Base-by-base conservation (phyloP, 2,329 filamentous ascomycete genomes). In the Diaporthe ilicicola region DNA sequence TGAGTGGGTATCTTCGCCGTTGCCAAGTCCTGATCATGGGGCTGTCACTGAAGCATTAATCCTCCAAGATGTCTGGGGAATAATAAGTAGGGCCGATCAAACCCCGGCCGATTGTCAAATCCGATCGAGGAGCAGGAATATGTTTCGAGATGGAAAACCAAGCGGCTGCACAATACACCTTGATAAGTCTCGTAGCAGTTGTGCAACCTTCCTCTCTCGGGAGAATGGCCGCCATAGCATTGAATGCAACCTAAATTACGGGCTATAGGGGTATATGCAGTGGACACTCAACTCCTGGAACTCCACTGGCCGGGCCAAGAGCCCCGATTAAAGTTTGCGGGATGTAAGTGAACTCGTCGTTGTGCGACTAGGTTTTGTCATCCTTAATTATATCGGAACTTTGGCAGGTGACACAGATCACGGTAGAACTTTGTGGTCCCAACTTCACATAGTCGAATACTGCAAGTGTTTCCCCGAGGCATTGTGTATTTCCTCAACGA, bases 221-320 rank as follows among this genome's bases (percentile, higher is more conserved):
- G 42, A 64, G 34, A 64, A 64, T 50, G 22, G 13, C n/a, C 9
- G 22, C 44, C 3, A 29, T 27, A 24, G 27, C 44, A 12, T 10
- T 3, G 2, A 64, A 55, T 50, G 42, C 42, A 48, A 48, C 59
- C 42, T 6, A 46, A 62, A 24, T 48, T 17, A 24, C 27, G 44
- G 42, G 27, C 24, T 48, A 34, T 48, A 62, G 42, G 42, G 12
- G 29, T 3, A 48, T 37, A 37, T 50, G 22, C n/a, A 7, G 37
- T 50, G 59, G 59, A 37, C 15, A 37, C 13, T n/a, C 9, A 29
- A 6, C 34, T 17, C n/a, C 10, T 2, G 10, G 8, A 10, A 46
- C 39, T 34, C 29, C 50, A 8, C 42, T 27, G 29, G 44, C 10
- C 59, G 59, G 59, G 59, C 59, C 44, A 64, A 64, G 59, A 64